phyloP scores from a whole-genome alignment of 805 yeast genomes.

The Pichia eremophila region DNA sequence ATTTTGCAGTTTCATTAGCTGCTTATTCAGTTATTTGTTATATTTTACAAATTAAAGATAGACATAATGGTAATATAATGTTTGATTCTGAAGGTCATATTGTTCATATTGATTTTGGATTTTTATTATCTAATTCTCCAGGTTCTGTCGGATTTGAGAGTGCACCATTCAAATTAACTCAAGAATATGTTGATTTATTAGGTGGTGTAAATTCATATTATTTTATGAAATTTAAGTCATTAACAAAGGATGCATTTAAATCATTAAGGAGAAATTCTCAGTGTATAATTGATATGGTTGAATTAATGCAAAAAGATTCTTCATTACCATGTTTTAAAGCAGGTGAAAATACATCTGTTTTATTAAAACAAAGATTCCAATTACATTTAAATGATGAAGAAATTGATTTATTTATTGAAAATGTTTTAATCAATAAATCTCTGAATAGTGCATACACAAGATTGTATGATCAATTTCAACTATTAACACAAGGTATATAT shows the following conservation, averaged over 20 bases:
- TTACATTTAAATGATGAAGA: conserved; percentile 64
- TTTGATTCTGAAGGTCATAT: conserved; percentile 92
- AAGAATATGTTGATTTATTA: conserved; percentile 78
- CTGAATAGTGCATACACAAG: conserved; percentile 84
- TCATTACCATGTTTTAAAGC: conserved; percentile 84
- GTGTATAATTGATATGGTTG: conserved; percentile 73
- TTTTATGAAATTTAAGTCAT: conserved; percentile 48
- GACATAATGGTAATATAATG: conserved; percentile 98
- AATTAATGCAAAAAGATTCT: conserved; percentile 89
- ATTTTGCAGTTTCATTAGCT: conserved; percentile 80
- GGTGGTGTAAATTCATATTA: conserved; percentile 66
- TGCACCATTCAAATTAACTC: conserved; percentile 89
- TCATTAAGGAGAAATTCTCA: conserved; percentile 66
- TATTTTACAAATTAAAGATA: conserved; percentile 83
- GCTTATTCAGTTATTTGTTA: conserved; percentile 88
- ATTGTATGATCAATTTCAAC: conserved; percentile 89
- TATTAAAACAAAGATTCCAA: conserved; percentile 75
- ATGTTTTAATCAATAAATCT: conserved; percentile 66
- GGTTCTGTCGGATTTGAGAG: conserved; percentile 97
- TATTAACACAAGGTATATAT: conserved; percentile 91
- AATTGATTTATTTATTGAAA: conserved; percentile 71
- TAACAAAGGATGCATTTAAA: conserved; percentile 66
- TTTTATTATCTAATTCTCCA: conserved; percentile 85
- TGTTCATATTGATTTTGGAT: conserved; percentile 93
- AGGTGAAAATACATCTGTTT: conserved; percentile 74